These are phyloP conservation scores for Fonsecaea erecta DNA, from an alignment of 2,329 filamentous ascomycete species.

Conservation along the genomic window DNA sequence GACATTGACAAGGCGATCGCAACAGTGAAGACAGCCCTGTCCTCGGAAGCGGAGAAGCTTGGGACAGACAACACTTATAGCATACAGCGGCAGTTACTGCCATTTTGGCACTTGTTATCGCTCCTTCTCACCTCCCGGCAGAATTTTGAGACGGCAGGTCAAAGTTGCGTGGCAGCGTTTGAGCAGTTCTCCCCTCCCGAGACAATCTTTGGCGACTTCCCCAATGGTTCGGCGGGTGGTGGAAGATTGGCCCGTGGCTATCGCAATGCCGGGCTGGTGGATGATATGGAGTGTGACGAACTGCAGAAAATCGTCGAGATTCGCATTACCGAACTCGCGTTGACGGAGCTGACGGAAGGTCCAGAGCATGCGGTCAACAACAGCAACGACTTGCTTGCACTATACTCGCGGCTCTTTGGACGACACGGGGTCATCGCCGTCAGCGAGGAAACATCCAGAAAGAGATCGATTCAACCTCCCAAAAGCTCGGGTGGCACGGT, in stretches of 20 bases:
- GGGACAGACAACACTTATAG: slow-evolving; percentile 27
- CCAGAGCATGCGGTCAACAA: slow-evolving; percentile 85
- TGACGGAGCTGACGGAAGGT: slow-evolving; percentile 82
- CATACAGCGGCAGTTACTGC: slow-evolving; percentile 61
- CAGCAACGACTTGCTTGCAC: slow-evolving; percentile 78
- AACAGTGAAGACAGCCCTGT: slow-evolving; percentile 75
- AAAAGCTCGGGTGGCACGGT: slow-evolving; percentile 73
- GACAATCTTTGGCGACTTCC: slow-evolving; percentile 68
- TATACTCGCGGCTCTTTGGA: slow-evolving; percentile 83
- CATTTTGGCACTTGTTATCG: slow-evolving; percentile 89
- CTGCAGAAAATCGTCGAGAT: slow-evolving; percentile 89
- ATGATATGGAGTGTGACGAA: slow-evolving; percentile 81
- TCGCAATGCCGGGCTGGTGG: slow-evolving; percentile 59
- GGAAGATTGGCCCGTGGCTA: slow-evolving; percentile 28
- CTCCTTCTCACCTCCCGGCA: slow-evolving; percentile 84
- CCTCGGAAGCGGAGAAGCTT: slow-evolving; percentile 55
- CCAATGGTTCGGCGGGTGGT: slow-evolving; percentile 7
- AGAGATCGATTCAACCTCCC: slow-evolving; percentile 59
- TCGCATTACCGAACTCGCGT: slow-evolving; percentile 89
- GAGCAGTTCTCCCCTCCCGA: slow-evolving; percentile 80
- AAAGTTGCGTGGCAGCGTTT: slow-evolving; percentile 86
- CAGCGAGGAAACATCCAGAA: slow-evolving; percentile 45
- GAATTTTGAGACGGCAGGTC: slow-evolving; percentile 78
- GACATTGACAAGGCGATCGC: slow-evolving; percentile 81
- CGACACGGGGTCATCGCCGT: slow-evolving; percentile 54